phyloP scores from a whole-genome alignment of 2,329 filamentous ascomycete genomes.

The Exophiala calicioides region DNA sequence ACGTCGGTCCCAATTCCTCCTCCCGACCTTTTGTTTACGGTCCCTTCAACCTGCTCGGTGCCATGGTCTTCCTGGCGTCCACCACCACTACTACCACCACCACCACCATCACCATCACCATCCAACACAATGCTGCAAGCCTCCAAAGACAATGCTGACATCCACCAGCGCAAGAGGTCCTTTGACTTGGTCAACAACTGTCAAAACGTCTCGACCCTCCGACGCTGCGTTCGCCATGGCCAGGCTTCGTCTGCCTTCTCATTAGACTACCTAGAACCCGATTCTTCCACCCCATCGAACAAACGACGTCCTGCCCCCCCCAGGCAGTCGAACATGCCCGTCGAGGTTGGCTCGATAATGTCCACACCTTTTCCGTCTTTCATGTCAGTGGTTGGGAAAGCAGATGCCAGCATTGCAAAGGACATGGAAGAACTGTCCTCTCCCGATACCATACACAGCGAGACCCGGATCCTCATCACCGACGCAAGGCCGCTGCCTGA shows the following conservation, averaged over 20 bases:
- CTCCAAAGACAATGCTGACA: constrained; percentile 25
- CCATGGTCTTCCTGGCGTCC: constrained; percentile 8
- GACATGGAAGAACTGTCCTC: constrained; percentile 22
- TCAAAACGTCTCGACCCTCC: constrained; percentile 14
- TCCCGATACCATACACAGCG: constrained; percentile 21
- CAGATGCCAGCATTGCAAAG: constrained; percentile 17
- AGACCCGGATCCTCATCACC: constrained; percentile 22
- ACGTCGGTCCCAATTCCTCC: constrained; percentile 16
- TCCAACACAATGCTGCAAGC: constrained; percentile 18
- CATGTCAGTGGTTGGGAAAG: constrained; percentile 30
- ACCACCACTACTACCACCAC: too few relatives aligned
- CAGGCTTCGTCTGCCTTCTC: constrained; percentile 12
- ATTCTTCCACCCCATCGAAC: constrained; percentile 15
- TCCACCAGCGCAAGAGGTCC: constrained; percentile 30
- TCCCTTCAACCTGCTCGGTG: constrained; percentile 2
- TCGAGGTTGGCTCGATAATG: constrained; percentile 29
- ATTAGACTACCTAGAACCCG: constrained; percentile 13
- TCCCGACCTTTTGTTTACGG: not conserved
- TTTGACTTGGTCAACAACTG: constrained; percentile 27
- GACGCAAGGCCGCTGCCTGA: constrained; percentile 16
- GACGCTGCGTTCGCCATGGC: constrained; percentile 19
- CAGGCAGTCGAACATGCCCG: constrained; percentile 28
- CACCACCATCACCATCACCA: constrained; percentile 11
- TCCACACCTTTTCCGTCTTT: constrained; percentile 31
- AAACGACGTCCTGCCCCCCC: constrained; percentile 26